phyloP scores from a whole-genome alignment of 2,329 filamentous ascomycete genomes.

The Fusarium anthophilum region DNA sequence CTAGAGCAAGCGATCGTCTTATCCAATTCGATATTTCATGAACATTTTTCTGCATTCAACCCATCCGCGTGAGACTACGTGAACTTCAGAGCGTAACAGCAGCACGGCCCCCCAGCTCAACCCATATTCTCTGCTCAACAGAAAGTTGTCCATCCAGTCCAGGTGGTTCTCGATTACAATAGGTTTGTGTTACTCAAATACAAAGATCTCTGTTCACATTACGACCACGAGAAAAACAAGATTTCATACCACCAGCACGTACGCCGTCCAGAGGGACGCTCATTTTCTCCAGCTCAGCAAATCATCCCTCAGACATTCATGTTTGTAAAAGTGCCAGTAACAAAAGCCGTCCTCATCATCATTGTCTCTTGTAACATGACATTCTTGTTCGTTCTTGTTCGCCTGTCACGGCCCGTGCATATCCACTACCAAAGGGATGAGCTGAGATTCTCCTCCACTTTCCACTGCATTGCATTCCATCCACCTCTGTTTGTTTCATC shows the following conservation, averaged over 20 bases:
- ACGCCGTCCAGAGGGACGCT: constrained; percentile 19
- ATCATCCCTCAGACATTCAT: constrained; percentile 23
- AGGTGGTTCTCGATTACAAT: neutral
- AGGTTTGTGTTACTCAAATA: constrained; percentile 12
- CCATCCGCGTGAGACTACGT: neutral
- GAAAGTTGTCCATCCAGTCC: neutral
- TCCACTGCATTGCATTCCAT: neutral
- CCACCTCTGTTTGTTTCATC: constrained; percentile 13
- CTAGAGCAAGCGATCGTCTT: constrained; percentile 41
- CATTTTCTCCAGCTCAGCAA: constrained; percentile 24
- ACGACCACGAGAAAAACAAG: constrained; percentile 27
- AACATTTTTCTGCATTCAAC: neutral
- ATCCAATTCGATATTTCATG: constrained; percentile 28
- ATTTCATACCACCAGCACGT: constrained; percentile 37
- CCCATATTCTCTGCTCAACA: constrained; percentile 14
- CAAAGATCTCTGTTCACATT: constrained; percentile 20
- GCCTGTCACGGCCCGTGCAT: neutral
- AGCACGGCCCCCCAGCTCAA: neutral
- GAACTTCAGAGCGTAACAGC: neutral
- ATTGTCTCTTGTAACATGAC: constrained; percentile 36
- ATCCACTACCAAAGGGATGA: constrained; percentile 4
- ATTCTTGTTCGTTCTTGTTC: constrained; percentile 34
- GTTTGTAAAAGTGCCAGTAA: constrained; percentile 29
- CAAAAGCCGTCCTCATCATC: constrained; percentile 31
- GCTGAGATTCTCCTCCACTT: constrained; percentile 1